Evolutionary conservation across 2,329 filamentous ascomycete species (phyloP).

Genomic region (Fusarium buxicola): DNA sequence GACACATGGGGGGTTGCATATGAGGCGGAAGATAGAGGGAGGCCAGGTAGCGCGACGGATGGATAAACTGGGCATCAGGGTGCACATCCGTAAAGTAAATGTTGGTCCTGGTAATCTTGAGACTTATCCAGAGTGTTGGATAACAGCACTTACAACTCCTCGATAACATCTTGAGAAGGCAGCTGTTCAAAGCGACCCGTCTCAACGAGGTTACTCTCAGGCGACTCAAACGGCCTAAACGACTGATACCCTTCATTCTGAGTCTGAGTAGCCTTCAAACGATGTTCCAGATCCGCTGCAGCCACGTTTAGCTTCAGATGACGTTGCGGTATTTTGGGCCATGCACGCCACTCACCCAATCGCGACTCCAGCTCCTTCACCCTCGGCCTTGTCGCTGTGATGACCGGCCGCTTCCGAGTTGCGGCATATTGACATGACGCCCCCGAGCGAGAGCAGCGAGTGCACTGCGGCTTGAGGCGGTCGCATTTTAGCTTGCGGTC

Average conservation of each 20-base stretch:
- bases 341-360: constrained; percentile 31
- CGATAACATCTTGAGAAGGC: constrained; percentile 43
- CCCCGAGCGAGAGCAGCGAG: constrained; percentile 40
- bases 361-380: constrained; percentile 46
- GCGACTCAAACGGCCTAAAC: constrained; percentile 23
- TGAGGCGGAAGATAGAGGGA: constrained; percentile 41
- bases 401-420: constrained; percentile 39
- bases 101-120: constrained; percentile 31
- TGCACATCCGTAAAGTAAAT: constrained; percentile 32
- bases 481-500: constrained; percentile 48
- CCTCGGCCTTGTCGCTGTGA: constrained; percentile 42
- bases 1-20: constrained; percentile 45
- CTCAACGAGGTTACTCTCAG: constrained; percentile 35
- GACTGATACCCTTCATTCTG: constrained; percentile 33
- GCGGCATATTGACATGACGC: constrained; percentile 45
- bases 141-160: constrained; percentile 42
- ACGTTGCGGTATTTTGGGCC: neutral
- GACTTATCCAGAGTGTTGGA: neutral
- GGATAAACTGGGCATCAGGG: constrained; percentile 30
- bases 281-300: constrained; percentile 40
- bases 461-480: constrained; percentile 41
- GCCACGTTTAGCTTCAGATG: neutral
- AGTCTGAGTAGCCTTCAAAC: constrained; percentile 34
- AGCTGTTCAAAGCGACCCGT: constrained; percentile 48
- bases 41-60: constrained; percentile 40